Percentiles rank a stretch among this genome's conserved stretches.
These are phyloP conservation scores for Umbelopsis sp. DNA, from an alignment of 192 early-diverging fungal species.

Conservation along the genomic window DNA sequence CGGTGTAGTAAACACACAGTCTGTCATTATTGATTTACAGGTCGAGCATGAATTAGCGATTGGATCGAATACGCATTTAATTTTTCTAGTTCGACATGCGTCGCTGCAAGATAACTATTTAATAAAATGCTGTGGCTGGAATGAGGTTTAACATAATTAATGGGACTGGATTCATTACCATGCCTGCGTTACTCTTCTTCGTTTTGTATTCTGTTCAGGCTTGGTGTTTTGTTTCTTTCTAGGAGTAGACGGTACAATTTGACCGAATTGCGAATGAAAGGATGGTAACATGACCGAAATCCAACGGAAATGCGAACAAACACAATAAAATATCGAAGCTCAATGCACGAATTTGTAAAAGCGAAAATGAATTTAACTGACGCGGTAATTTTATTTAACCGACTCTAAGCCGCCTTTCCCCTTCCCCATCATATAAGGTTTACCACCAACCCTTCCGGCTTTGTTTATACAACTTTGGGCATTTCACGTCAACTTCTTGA, in stretches of 20 bases:
- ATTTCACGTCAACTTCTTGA: neutral
- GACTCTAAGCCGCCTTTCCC: neutral
- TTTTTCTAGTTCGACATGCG: slow-evolving; percentile 7
- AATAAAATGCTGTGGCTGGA: neutral
- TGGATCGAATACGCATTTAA: neutral
- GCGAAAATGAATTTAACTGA: neutral
- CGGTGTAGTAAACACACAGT: neutral
- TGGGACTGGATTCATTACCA: slow-evolving; percentile 5
- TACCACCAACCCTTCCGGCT: neutral
- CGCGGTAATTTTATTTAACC: slow-evolving; percentile 1
- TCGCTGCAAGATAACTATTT: neutral
- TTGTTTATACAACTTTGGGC: neutral
- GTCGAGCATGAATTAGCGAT: neutral
- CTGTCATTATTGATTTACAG: neutral
- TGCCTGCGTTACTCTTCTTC: slow-evolving; percentile 11
- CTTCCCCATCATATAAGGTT: too few species aligned
- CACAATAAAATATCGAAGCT: neutral
- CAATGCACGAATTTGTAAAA: neutral
- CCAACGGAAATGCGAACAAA: neutral
- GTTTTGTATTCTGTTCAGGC: neutral
- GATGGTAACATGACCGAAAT: neutral
- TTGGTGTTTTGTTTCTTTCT: neutral
- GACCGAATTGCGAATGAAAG: slow-evolving; percentile 10
- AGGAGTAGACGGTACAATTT: neutral
- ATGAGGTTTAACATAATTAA: neutral